Conservation (phyloP, 371 early-diverging fungal species). For the Saksenaea vasiformis region DNA sequence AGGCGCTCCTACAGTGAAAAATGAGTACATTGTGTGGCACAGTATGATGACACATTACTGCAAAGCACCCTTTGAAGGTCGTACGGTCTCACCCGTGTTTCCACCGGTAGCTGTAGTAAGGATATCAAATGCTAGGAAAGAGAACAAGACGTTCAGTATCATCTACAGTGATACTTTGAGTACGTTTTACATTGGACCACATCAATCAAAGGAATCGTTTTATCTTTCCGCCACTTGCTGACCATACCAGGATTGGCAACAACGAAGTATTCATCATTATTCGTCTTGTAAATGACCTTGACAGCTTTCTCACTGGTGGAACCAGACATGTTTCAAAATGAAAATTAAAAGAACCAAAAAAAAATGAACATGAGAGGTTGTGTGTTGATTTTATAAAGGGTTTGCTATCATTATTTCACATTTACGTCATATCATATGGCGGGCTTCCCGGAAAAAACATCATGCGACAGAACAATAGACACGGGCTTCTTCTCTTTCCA, state of each 20-base stretch:
- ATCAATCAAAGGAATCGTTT: constrained; percentile 43
- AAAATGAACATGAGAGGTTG: no score
- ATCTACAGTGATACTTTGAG: background rate
- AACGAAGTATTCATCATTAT: constrained; percentile 43
- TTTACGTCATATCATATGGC: no score
- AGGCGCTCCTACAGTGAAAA: constrained; percentile 20
- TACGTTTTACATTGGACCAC: constrained; percentile 40
- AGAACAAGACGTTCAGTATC: background rate
- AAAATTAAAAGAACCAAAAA: background rate
- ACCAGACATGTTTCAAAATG: constrained; percentile 8
- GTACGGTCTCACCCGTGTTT: constrained; percentile 21
- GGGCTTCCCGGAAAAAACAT: no score
- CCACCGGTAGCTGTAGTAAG: constrained; percentile 17
- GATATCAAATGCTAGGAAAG: constrained; percentile 27
- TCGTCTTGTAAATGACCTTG: constrained; percentile 33
- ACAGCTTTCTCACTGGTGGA: constrained; percentile 14
- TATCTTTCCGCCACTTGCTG: constrained; percentile 38
- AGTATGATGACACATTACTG: constrained; percentile 12
- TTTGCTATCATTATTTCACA: no score
- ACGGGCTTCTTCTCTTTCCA: no score
- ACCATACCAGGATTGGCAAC: constrained; percentile 37
- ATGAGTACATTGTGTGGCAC: background rate
- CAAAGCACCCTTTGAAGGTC: constrained; percentile 28
- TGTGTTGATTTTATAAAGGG: no score
- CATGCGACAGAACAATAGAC: no score